Evolutionary conservation across 495 filamentous ascomycete genomes (phyloP).

Genomic region (Lasiosphaeris hirsuta): DNA sequence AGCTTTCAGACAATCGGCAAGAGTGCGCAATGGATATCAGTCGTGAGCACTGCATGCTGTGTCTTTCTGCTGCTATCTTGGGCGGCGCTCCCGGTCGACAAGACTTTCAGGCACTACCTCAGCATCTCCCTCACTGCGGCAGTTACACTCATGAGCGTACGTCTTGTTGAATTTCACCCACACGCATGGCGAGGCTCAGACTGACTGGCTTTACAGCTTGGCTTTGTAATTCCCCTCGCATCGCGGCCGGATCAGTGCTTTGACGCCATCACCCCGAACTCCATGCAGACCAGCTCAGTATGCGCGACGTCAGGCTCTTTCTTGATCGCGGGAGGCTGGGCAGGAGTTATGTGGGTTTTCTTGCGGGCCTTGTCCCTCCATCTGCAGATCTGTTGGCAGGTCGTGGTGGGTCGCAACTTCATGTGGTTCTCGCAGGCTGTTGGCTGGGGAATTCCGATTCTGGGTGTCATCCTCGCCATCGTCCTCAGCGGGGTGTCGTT

Average conservation of each 20-base stretch:
- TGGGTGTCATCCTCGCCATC: slow-evolving; percentile 70
- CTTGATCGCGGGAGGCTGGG: slow-evolving; percentile 79
- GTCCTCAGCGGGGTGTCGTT: slow-evolving; percentile 89
- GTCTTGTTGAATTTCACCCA: slow-evolving; percentile 22
- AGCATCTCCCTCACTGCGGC: slow-evolving; percentile 79
- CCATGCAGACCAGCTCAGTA: slow-evolving; percentile 75
- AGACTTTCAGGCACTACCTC: slow-evolving; percentile 87
- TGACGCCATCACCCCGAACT: slow-evolving; percentile 87
- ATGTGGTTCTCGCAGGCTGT: slow-evolving; percentile 79
- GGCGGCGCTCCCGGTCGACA: slow-evolving; percentile 78
- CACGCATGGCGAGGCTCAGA: not conserved
- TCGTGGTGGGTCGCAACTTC: slow-evolving; percentile 81
- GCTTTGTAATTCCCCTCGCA: slow-evolving; percentile 87
- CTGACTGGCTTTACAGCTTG: slow-evolving; percentile 46
- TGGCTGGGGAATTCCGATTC: slow-evolving; percentile 78
- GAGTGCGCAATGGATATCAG: slow-evolving; percentile 74
- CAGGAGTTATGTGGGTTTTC: slow-evolving; percentile 83
- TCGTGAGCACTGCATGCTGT: slow-evolving; percentile 67
- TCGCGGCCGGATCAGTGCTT: slow-evolving; percentile 78
- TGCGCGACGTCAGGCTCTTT: slow-evolving; percentile 89
- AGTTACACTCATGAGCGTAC: slow-evolving; percentile 72
- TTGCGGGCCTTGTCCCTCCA: slow-evolving; percentile 88
- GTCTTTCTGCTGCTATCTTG: slow-evolving; percentile 80
- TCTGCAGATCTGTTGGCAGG: slow-evolving; percentile 96
- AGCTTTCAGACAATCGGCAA: slow-evolving; percentile 61